These are phyloP conservation scores for Sporothrix luriei DNA, from an alignment of 2,329 filamentous ascomycete genomes.

Conservation along the genomic window DNA sequence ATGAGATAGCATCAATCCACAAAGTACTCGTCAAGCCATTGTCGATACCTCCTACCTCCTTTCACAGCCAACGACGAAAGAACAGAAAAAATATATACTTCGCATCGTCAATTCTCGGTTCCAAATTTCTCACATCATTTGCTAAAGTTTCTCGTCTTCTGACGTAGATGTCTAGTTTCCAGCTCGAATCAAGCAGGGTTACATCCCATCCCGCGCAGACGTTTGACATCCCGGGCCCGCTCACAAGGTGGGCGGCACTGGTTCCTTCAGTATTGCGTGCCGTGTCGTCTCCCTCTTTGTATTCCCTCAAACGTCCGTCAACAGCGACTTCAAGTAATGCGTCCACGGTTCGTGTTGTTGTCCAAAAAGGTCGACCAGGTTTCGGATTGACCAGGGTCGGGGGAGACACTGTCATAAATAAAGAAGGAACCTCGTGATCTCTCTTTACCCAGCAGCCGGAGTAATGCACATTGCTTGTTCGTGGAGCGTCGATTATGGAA, in stretches of 20 bases:
- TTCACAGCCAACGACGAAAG: not conserved
- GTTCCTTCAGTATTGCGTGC: not conserved
- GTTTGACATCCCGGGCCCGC: not conserved
- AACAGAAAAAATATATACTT: not conserved
- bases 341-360: slow-evolving; percentile 1
- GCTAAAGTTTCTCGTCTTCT: too few relatives aligned
- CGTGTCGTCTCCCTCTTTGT: not conserved
- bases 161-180: not conserved
- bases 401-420: not conserved
- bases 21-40: too few relatives aligned
- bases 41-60: too few relatives aligned
- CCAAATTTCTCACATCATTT: too few relatives aligned
- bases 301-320: not conserved
- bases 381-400: slow-evolving; percentile 24
- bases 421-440: slow-evolving; percentile 11
- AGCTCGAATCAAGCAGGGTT: not conserved
- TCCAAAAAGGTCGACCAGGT: slow-evolving; percentile 8
- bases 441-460: slow-evolving; percentile 10
- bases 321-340: slow-evolving; percentile 3
- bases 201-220: slow-evolving; percentile 5
- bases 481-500: not conserved
- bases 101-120: too few relatives aligned
- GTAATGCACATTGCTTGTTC: not conserved
- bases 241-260: not conserved
- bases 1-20: too few relatives aligned